These are phyloP conservation scores for Porogramme epimiltina DNA, from an alignment of 1,284 basidiomycete genomes.

Conservation along the genomic window DNA sequence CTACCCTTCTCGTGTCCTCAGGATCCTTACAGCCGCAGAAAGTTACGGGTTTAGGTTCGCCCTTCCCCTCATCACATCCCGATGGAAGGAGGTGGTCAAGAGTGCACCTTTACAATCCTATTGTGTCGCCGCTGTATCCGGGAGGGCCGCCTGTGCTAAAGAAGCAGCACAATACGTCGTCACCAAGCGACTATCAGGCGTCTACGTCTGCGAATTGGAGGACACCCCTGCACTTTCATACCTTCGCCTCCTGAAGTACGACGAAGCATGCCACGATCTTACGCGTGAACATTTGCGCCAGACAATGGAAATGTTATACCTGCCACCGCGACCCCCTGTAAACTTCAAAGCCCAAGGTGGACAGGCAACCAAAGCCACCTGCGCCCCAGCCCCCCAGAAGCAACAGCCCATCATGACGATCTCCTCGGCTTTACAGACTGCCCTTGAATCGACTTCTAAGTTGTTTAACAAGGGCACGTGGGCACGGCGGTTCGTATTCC, in stretches of 20 bases:
- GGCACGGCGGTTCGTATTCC: background rate
- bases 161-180: too few species aligned
- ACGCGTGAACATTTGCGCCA: too few species aligned
- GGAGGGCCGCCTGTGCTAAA: too few species aligned
- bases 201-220: slow-evolving; percentile 15
- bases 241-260: slow-evolving; percentile 14
- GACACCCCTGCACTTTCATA: slow-evolving; percentile 10
- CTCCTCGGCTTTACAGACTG: background rate
- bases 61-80: too few species aligned
- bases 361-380: background rate
- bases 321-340: too few species aligned
- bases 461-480: background rate
- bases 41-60: slow-evolving; percentile 6
- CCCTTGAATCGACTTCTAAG: too few species aligned
- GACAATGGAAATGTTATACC: too few species aligned
- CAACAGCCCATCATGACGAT: background rate
- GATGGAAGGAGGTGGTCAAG: too few species aligned
- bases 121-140: too few species aligned
- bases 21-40: background rate
- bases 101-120: too few species aligned
- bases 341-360: background rate
- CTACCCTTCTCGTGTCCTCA: background rate
- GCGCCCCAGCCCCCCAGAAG: background rate
- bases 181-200: too few species aligned
- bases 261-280: slow-evolving; percentile 1